Conservation (phyloP, 495 filamentous ascomycete species). For the Astrocystis sublimbata region DNA sequence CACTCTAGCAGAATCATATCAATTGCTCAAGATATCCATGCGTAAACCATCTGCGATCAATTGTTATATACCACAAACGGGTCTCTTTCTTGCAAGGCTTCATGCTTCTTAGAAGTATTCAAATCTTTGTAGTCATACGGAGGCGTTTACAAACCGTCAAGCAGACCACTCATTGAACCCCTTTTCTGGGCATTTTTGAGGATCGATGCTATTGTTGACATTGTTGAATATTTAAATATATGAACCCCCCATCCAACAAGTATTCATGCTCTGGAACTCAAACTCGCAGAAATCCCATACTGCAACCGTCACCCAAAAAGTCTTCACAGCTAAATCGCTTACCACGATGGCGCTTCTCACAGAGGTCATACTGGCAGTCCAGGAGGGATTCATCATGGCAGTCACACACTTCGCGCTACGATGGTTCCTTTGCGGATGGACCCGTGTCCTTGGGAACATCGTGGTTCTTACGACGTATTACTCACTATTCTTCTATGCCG, state of each 20-base stretch:
- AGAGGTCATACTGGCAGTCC: background rate
- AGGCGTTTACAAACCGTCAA: no score
- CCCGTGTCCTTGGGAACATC: background rate
- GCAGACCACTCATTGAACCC: no score
- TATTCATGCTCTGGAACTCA: background rate
- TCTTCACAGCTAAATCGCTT: background rate
- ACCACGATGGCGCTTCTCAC: background rate
- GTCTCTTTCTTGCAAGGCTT: no score
- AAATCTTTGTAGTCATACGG: no score
- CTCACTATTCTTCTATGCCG: background rate
- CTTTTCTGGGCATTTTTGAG: no score
- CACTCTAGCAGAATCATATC: no score
- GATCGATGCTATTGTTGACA: no score
- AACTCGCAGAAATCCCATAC: background rate
- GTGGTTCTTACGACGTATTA: background rate
- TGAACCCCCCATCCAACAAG: background rate
- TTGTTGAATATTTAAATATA: background rate
- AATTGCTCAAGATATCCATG: no score
- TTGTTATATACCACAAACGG: no score
- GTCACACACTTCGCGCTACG: background rate
- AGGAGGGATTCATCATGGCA: background rate
- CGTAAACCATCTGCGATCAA: no score
- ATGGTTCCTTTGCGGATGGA: background rate
- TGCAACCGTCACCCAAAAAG: background rate
- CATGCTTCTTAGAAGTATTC: no score